Base-by-base conservation (phyloP, 169 alveolate species). In the Toxoplasma gondii region DNA sequence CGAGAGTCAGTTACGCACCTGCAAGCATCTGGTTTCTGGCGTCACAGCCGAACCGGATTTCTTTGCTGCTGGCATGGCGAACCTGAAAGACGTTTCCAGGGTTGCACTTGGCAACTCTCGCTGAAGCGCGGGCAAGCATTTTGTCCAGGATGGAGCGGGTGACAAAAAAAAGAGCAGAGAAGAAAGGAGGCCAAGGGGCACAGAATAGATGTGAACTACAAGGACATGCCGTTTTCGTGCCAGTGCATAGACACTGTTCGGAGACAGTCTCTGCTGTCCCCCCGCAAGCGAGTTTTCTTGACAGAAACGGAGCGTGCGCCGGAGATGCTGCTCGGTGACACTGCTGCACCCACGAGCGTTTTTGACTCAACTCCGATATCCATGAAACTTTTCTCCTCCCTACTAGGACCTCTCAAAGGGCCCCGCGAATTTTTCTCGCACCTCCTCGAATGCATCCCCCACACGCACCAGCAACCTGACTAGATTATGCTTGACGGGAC, bases 11-110 rank as follows among this genome's bases (percentile, higher is more conserved):
- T 4, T 27, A 78, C 95, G 39, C 82, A 92, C 95, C 95, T 69
- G 95, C 95, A 49, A 92, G 90, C 95, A 92, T 92, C 92, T 92
- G 95, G 81, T 64, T 86, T 67, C 95, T 82, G 10, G 95, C 95
- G 12, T 92, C 95, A 22, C 92, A 84, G 31, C 95, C 95, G 27
- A 92, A 92, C 1, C 95, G 95, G 54, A 92, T 86, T 5, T 92
- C 95, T 69, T 92, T 92, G 67, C 90, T 82, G 90, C 90, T 82
- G n/a, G 90, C 90, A 49, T 82, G n/a, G 53, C 90, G 90, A 19
- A 82, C 64, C 34, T 44, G 53, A 36, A 82, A 44, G 41, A 38
- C 39, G 38, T 38, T 43, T 7, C 69, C 90, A 82, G 90, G 90
- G 90, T 67, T 10, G 90, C 90, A 41, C 67, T 43, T 43, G 29